Conservation (phyloP, 2,329 filamentous ascomycete species). For the Penicillium expansum region DNA sequence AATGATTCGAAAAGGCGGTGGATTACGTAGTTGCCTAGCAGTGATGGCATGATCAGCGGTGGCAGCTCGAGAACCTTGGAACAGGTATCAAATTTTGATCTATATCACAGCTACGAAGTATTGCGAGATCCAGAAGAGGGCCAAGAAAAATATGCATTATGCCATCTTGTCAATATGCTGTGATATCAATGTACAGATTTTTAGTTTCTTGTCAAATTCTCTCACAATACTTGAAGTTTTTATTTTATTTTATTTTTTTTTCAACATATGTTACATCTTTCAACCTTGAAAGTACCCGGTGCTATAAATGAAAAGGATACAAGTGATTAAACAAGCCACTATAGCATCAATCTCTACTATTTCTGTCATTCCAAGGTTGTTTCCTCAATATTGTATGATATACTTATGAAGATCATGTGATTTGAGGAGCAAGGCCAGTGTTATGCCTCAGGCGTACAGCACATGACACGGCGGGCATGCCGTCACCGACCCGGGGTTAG, state of each 20-base stretch:
- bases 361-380: too few species aligned
- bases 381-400: not conserved
- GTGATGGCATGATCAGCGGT: conserved; percentile 4
- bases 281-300: not conserved
- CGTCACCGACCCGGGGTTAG: conserved; percentile 15
- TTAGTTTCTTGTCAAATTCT: not conserved
- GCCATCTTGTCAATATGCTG: not conserved
- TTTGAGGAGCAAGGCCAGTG: not conserved
- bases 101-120: not conserved
- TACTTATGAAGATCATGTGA: not conserved
- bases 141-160: not conserved
- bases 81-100: not conserved
- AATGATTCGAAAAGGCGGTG: not conserved
- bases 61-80: not conserved
- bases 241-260: too few species aligned
- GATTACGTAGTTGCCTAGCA: not conserved
- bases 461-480: conserved; percentile 14
- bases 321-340: not conserved
- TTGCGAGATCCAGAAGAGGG: not conserved
- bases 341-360: not conserved
- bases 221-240: not conserved
- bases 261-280: not conserved
- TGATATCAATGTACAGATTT: too few species aligned
- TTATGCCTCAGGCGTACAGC: conserved; percentile 3
- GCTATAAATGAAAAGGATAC: not conserved